These are phyloP conservation scores for Saturnispora halmiae DNA, from an alignment of 805 yeast genomes.

Conservation along the genomic window DNA sequence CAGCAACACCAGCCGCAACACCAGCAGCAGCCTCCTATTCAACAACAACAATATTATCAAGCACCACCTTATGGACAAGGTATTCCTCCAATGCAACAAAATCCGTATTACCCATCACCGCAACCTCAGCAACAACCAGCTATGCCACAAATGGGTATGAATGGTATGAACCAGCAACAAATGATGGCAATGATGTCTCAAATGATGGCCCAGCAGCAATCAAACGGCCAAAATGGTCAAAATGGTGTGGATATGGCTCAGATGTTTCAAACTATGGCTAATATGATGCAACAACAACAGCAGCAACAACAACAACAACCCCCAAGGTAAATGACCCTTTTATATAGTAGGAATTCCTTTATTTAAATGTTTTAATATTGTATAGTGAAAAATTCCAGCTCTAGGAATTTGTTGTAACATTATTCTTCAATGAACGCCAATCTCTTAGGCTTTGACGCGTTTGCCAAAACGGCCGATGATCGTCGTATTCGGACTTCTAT, in stretches of 20 bases:
- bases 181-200: slow-evolving; percentile 30
- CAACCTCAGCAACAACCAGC: slow-evolving; percentile 6
- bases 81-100: background rate
- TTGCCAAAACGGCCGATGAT: slow-evolving; percentile 90
- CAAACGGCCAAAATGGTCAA: slow-evolving; percentile 10
- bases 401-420: background rate
- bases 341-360: background rate
- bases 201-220: slow-evolving; percentile 24
- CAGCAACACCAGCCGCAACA: slow-evolving; percentile 11
- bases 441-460: slow-evolving; percentile 71
- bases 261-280: slow-evolving; percentile 30
- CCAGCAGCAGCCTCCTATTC: slow-evolving; percentile 14
- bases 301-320: slow-evolving; percentile 7
- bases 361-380: no score
- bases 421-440: background rate
- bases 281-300: slow-evolving; percentile 27
- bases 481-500: slow-evolving; percentile 79
- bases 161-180: slow-evolving; percentile 20
- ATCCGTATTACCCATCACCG: slow-evolving; percentile 4
- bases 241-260: slow-evolving; percentile 27
- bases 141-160: slow-evolving; percentile 7
- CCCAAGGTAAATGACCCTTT: background rate
- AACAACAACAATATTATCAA: slow-evolving; percentile 10
- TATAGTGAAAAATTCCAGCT: background rate
- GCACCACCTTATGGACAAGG: slow-evolving; percentile 10